A percentile compares a stretch with the other conserved stretches of the same genome.
phyloP scores from a whole-genome alignment of 2,329 filamentous ascomycete genomes.

The Ophiostoma sp. region DNA sequence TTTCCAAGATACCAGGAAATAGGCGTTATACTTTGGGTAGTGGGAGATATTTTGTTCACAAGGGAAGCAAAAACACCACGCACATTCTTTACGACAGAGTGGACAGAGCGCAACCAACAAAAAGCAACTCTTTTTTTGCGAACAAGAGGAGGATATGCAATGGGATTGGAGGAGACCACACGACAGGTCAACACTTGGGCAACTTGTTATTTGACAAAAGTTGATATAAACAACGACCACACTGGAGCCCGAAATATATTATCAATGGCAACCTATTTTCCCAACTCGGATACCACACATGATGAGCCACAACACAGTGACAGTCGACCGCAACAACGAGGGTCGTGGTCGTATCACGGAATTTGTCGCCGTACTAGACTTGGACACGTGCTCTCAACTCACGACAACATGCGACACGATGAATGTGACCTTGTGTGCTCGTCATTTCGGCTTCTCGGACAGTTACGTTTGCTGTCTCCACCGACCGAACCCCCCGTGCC shows the following conservation, averaged over 20 bases:
- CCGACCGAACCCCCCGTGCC: background rate
- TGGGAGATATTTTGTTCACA: background rate
- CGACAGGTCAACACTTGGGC: background rate
- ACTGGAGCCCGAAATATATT: background rate
- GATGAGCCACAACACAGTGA: background rate
- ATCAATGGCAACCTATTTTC: background rate
- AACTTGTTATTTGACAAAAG: background rate
- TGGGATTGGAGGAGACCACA: background rate
- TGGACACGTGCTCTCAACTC: background rate
- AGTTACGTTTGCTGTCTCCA: background rate
- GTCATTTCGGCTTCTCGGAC: background rate
- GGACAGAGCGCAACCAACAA: background rate
- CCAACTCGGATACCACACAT: background rate
- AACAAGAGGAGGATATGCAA: background rate
- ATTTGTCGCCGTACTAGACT: background rate
- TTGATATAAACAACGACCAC: background rate
- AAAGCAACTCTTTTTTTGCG: background rate
- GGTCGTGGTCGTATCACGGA: background rate
- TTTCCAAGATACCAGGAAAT: slow-evolving; percentile 46
- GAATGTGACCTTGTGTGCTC: background rate
- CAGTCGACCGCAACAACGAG: background rate
- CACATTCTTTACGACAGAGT: slow-evolving; percentile 5
- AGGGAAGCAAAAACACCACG: background rate
- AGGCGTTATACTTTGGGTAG: slow-evolving; percentile 40
- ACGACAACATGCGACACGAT: background rate